phyloP scores from a whole-genome alignment of 306 rosid genomes.

The Canavalia gladiata region DNA sequence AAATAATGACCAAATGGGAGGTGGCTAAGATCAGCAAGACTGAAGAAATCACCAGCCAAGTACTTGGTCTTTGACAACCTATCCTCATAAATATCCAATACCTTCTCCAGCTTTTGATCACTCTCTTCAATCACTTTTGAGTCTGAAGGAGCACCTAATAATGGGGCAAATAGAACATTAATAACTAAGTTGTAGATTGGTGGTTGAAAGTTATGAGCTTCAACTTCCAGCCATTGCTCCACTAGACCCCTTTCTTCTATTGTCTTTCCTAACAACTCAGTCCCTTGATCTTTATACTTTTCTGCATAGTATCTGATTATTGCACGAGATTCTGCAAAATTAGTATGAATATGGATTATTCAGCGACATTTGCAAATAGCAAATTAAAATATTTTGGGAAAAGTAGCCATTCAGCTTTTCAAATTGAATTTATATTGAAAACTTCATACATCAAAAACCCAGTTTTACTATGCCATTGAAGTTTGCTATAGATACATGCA shows the following conservation, averaged over 20 bases:
- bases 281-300: conserved; percentile 58
- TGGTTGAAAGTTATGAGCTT: conserved; percentile 58
- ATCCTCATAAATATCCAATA: conserved; percentile 49
- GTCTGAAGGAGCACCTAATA: conserved; percentile 43
- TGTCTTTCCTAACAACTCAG: conserved; percentile 57
- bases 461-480: not conserved
- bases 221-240: conserved; percentile 72
- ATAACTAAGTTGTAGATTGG: conserved; percentile 44
- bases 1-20: conserved; percentile 58
- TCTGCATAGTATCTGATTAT: conserved; percentile 63
- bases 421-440: not conserved
- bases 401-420: not conserved
- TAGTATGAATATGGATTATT: not conserved
- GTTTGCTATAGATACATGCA: not conserved
- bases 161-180: conserved; percentile 52
- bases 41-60: conserved; percentile 53
- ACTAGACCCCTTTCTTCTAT: conserved; percentile 60
- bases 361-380: not conserved
- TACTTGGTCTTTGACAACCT: conserved; percentile 45
- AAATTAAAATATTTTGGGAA: not conserved
- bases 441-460: not conserved
- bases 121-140: conserved; percentile 57
- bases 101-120: conserved; percentile 40
- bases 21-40: conserved; percentile 60
- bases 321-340: conserved; percentile 59